These are phyloP conservation scores for Ophiostoma tasmaniense DNA, from an alignment of 2,329 filamentous ascomycete genomes.

Conservation along the genomic window DNA sequence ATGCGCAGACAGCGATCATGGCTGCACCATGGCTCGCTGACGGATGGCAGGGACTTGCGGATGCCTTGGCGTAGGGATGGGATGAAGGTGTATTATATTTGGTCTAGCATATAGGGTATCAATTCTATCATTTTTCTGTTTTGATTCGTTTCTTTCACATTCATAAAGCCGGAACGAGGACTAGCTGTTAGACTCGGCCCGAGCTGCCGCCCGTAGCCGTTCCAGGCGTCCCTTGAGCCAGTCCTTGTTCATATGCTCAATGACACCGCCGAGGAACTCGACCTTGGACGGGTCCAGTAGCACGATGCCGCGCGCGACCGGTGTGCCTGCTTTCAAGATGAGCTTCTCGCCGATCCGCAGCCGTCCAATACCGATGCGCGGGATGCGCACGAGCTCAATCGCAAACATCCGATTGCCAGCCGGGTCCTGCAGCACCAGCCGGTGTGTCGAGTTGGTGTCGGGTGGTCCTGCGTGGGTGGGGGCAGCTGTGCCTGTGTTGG, in stretches of 20 bases:
- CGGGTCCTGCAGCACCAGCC: conserved; percentile 74
- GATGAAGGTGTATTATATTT: not conserved
- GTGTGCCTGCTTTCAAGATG: conserved; percentile 54
- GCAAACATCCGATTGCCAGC: conserved; percentile 60
- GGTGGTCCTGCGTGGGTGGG: not conserved
- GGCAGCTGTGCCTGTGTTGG: not conserved
- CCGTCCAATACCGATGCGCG: conserved; percentile 56
- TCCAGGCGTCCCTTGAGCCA: conserved; percentile 55
- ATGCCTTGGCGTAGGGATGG: conserved; percentile 26
- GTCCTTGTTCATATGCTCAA: conserved; percentile 68
- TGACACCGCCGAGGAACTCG: conserved; percentile 75
- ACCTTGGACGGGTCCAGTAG: conserved; percentile 63
- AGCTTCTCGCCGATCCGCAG: conserved; percentile 73
- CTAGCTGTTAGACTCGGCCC: not conserved
- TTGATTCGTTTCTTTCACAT: not conserved
- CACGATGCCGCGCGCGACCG: conserved; percentile 67
- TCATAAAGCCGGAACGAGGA: too few species aligned
- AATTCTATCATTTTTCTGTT: not conserved
- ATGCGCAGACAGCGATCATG: conserved; percentile 70
- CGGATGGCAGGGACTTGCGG: conserved; percentile 55
- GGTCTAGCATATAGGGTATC: conserved; percentile 7
- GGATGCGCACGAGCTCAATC: conserved; percentile 61
- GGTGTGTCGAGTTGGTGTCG: conserved; percentile 56
- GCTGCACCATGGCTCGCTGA: conserved; percentile 68
- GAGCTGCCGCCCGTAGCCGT: not conserved